Base-by-base conservation (phyloP, 2,329 filamentous ascomycete genomes). In the Fusarium sp. region DNA sequence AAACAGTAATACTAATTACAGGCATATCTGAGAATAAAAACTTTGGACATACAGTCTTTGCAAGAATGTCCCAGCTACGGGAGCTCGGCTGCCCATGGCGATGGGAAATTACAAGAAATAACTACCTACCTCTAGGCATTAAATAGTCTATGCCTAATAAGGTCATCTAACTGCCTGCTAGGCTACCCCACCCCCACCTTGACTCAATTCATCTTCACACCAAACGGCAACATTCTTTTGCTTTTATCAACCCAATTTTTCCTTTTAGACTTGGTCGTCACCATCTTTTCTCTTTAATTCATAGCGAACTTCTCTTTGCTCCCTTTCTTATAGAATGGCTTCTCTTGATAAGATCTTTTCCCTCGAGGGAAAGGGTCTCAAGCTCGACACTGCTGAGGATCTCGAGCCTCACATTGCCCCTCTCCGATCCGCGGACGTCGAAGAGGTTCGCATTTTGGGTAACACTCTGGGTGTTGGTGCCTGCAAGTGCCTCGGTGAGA, bases 401-500 rank as follows among this genome's bases (percentile, higher is more conserved):
- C 87, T 98, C 64, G 91, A 96, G 79, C 84, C 91, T 70, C 90
- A 97, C 79, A 92, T 97, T 75, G 87, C 90, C 72, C 85, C 87
- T 48, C 88, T 99, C 64, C 84, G 88, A 66, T 87, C 88, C 59
- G 90, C 89, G 81, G 87, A 94, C 74, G 86, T 96, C 58, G 93
- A 96, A 77, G 94, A 97, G 80, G 89, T 99, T 70, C 88, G 88
- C 71, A 85, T 99, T 45, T 85, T 93, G 56, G 96, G 95, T 65
- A 99, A 99, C 83, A 98, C 96, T 3, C 84, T 98, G 50, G 96
- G 96, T 52, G 89, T 97, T 53, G 92, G 90, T 47, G 96, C 96
- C 47, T 96, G 91, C 77, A 90, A 94, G 80, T 89, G 90, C 31
- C 88, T 99, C 42, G 94, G 93, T 42, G 88, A 93, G 72, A 90